Conservation (phyloP, 768 basidiomycete species). For the Tylopilus sp. region DNA sequence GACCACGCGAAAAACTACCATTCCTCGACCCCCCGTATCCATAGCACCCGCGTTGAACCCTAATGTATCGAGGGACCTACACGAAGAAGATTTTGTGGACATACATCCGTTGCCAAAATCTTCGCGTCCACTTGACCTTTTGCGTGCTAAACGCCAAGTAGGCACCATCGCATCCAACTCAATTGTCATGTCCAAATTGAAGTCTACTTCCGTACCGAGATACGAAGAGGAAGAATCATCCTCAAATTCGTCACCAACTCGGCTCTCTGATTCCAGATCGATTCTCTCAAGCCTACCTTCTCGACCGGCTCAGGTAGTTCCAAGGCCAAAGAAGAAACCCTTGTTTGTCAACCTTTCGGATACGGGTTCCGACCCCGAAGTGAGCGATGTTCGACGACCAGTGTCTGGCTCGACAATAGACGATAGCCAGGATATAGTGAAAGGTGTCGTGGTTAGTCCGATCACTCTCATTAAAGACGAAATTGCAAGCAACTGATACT, state of each 20-base stretch:
- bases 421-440: no score
- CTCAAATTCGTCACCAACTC: conserved; percentile 1
- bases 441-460: conserved; percentile 11
- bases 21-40: not conserved
- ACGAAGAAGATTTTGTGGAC: conserved; percentile 8
- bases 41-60: not conserved
- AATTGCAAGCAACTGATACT: not conserved
- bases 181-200: not conserved
- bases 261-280: not conserved
- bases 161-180: not conserved
- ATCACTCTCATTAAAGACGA: no score
- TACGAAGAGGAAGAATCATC: conserved; percentile 15
- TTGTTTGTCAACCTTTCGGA: conserved; percentile 25
- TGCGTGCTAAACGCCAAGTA: conserved; percentile 13
- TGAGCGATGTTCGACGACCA: conserved; percentile 10
- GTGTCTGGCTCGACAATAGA: not conserved
- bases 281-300: not conserved
- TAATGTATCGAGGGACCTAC: not conserved
- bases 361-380: conserved; percentile 18
- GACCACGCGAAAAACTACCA: conserved; percentile 4
- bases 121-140: conserved; percentile 27
- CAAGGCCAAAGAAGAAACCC: conserved; percentile 8
- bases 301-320: not conserved
- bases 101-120: conserved; percentile 12
- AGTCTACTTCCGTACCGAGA: not conserved